phyloP scores from a whole-genome alignment of 2,329 filamentous ascomycete genomes.

The Dactylellina drechsleri region DNA sequence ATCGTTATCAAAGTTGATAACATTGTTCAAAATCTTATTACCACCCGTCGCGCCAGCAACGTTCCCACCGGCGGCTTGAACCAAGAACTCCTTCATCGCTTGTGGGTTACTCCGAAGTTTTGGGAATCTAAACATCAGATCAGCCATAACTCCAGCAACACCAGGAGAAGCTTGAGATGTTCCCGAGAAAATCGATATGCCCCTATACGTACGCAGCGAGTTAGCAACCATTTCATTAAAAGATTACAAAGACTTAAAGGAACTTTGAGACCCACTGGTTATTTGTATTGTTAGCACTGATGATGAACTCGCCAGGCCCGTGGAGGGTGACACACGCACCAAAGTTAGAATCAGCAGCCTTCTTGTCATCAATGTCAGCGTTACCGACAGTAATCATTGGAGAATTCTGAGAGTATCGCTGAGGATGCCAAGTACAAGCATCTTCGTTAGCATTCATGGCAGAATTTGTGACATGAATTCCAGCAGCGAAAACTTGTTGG shows the following conservation, averaged over 20 bases:
- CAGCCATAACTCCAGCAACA: constrained; percentile 15
- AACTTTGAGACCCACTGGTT: background rate
- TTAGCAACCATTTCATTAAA: background rate
- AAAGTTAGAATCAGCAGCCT: constrained; percentile 63
- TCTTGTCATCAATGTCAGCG: constrained; percentile 60
- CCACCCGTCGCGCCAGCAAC: constrained; percentile 10
- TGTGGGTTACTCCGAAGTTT: background rate
- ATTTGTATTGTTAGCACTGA: constrained; percentile 65
- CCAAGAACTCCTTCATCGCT: constrained; percentile 9
- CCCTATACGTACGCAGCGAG: background rate
- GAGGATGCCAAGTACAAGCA: constrained; percentile 59
- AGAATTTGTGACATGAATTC: constrained; percentile 63
- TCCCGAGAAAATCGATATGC: constrained; percentile 5
- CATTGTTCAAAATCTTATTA: constrained; percentile 8
- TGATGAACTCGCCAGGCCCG: constrained; percentile 68
- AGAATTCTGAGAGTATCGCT: constrained; percentile 61
- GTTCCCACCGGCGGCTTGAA: constrained; percentile 3
- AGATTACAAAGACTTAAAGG: background rate
- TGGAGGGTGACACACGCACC: constrained; percentile 68
- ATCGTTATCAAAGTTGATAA: background rate
- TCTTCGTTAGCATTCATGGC: constrained; percentile 61
- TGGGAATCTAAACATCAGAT: constrained; percentile 14
- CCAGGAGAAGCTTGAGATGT: constrained; percentile 19
- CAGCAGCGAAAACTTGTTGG: constrained; percentile 63
- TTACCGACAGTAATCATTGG: constrained; percentile 63